Evolutionary conservation across 2,329 filamentous ascomycete species (phyloP), one percentile per base, ranked within the genome.

Genomic region (Cercospora beticola): DNA sequence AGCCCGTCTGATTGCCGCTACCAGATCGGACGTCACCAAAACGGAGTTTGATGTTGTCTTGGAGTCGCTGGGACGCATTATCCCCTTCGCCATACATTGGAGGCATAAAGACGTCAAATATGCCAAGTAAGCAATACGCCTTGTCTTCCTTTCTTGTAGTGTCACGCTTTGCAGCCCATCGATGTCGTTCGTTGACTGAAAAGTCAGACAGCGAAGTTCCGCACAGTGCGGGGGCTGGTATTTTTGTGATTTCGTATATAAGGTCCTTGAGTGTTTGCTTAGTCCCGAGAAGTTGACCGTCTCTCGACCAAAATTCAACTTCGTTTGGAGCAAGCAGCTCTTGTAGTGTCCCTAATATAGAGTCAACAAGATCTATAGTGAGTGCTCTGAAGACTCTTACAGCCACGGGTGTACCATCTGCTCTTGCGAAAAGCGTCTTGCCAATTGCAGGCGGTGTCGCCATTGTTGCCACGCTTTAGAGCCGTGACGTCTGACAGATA

Each of bases 71-170:
- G 28, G 23, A 26, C 9, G 49, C 62, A 8, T 65, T 21, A 8
- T 54, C 33, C 3, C 76, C 75, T 59, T 78, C n/a, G n/a, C n/a
- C n/a, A n/a, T n/a, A n/a, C n/a, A n/a, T n/a, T n/a, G n/a, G n/a
- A n/a, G n/a, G n/a, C n/a, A n/a, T n/a, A n/a, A n/a, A n/a, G n/a
- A n/a, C n/a, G 1, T 75, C 75, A 30, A 85, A 84, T 0, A 85
- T 75, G 0, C 83, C 83, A 3, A 85, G 66, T 0, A 85, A 73
- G 5, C 77, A 83, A 57, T 85, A 85, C 0, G 81, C 81, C 16
- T 76, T 75, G 40, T 85, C 83, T 60, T 85, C 83, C 4, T 3
- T 21, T 18, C 8, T 57, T 12, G 26, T 64, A 3, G 62, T 64
- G 0, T 54, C 10, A 3, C 62, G 62, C 0, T 23, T n/a, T 2